A percentile compares a stretch with the other conserved stretches of the same genome.
Evolutionary conservation across 106 monocot species (phyloP).

Genomic region (Xerophyta viscosa): DNA sequence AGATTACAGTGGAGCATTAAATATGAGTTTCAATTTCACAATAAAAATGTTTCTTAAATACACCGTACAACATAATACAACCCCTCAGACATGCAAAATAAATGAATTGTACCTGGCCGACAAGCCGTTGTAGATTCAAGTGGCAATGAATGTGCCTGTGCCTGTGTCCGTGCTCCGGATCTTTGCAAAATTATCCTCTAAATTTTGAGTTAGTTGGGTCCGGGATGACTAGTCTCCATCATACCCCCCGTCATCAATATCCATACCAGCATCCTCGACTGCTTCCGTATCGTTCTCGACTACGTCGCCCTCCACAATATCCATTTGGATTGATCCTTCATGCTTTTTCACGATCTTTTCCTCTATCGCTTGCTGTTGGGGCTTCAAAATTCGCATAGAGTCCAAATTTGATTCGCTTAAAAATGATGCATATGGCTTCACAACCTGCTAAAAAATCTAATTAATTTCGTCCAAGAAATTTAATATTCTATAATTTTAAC

Average conservation of each 20-base stretch:
- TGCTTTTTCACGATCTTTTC: constrained; percentile 13
- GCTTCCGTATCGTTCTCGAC: constrained; percentile 14
- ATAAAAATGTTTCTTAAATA: no score
- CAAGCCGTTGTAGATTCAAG: no score
- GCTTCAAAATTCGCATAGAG: constrained; percentile 15
- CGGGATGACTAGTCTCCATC: constrained; percentile 29
- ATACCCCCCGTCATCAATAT: constrained; percentile 30
- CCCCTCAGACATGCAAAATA: no score
- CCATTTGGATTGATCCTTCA: constrained; percentile 10
- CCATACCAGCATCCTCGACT: constrained; percentile 25
- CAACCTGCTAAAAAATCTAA: constrained; percentile 34
- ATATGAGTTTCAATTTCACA: no score
- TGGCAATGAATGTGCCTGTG: no score
- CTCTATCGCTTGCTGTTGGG: neutral
- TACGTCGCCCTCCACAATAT: constrained; percentile 3
- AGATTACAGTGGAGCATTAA: no score
- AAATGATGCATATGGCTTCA: constrained; percentile 67
- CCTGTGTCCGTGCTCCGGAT: no score
- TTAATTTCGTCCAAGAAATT: neutral
- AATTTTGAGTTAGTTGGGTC: no score
- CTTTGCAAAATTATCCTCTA: no score
- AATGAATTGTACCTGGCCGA: no score
- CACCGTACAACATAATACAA: no score
- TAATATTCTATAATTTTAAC: neutral
- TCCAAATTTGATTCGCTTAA: constrained; percentile 61